phyloP scores from a whole-genome alignment of 2,329 filamentous ascomycete species.

The Microascus cirrosus region DNA sequence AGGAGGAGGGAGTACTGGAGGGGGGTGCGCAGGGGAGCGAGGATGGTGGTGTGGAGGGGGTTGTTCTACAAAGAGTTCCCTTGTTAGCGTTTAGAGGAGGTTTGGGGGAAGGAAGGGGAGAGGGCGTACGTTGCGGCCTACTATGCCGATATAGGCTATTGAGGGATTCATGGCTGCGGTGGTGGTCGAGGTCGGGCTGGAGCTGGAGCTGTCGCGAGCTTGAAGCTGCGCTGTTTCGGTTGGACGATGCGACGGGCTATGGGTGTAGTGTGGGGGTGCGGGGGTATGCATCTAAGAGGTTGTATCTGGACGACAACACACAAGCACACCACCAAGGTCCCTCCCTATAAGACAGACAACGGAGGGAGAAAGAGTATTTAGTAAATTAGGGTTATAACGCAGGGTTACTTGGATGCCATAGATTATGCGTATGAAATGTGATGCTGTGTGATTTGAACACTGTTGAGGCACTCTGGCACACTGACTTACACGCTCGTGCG shows the following conservation, averaged over 20 bases:
- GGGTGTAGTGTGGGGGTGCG: neutral
- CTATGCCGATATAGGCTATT: constrained; percentile 87
- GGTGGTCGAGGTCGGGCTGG: neutral
- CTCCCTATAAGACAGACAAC: neutral
- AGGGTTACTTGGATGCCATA: no score
- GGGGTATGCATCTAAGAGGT: neutral
- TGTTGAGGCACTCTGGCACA: neutral
- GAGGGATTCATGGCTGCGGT: constrained; percentile 40
- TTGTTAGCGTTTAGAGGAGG: constrained; percentile 6
- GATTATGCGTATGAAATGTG: no score
- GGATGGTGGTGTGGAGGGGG: constrained; percentile 62
- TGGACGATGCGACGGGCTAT: neutral
- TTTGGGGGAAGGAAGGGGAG: neutral
- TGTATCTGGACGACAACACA: neutral
- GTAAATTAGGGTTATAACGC: no score
- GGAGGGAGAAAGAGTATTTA: neutral
- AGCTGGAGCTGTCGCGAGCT: neutral
- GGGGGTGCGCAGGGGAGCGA: constrained; percentile 52
- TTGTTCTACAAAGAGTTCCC: constrained; percentile 68
- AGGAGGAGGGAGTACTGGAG: constrained; percentile 88
- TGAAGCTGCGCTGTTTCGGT: neutral
- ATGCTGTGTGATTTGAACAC: neutral
- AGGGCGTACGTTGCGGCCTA: constrained; percentile 71
- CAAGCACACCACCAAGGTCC: neutral
- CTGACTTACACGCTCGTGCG: neutral